phyloP scores from a whole-genome alignment of 495 filamentous ascomycete species.

The Aspergillus avenaceus region DNA sequence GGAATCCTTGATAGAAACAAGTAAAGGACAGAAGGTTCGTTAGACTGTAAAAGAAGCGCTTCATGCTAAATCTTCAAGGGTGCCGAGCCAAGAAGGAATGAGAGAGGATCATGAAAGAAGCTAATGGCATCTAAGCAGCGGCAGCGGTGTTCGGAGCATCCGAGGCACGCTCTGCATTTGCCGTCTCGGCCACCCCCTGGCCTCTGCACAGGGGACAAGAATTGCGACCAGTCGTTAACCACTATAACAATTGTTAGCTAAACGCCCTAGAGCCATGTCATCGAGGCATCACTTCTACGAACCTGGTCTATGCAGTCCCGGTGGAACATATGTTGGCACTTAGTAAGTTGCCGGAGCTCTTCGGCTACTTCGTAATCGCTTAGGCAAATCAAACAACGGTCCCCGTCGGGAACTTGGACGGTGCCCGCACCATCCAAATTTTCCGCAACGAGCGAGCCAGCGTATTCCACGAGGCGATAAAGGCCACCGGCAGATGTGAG shows the following conservation, averaged over 20 bases:
- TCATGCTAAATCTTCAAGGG: conserved; percentile 32
- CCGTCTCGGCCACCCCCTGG: conserved; percentile 55
- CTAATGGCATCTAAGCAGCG: conserved; percentile 4
- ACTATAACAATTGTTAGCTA: conserved; percentile 40
- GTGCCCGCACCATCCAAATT: conserved; percentile 42
- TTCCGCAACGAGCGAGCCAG: conserved; percentile 47
- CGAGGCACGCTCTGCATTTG: conserved; percentile 16
- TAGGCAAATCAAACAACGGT: conserved; percentile 69
- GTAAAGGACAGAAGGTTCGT: conserved; percentile 21
- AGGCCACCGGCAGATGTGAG: conserved; percentile 61
- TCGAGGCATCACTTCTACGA: conserved; percentile 16
- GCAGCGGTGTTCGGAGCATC: conserved; percentile 21
- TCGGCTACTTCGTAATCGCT: conserved; percentile 66
- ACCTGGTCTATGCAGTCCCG: conserved; percentile 76
- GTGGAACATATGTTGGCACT: conserved; percentile 71
- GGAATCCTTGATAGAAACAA: conserved; percentile 27
- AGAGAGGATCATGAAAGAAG: not conserved
- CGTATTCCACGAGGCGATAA: conserved; percentile 46
- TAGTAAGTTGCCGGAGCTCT: conserved; percentile 56
- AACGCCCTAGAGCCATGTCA: too few species aligned
- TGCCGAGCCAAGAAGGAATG: conserved; percentile 8
- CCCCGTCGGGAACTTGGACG: conserved; percentile 49
- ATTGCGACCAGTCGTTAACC: conserved; percentile 76
- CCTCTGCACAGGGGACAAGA: conserved; percentile 73
- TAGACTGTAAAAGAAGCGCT: conserved; percentile 32